Conservation (phyloP, 1,284 basidiomycete genomes). For the Xerocomus nothofagi region DNA sequence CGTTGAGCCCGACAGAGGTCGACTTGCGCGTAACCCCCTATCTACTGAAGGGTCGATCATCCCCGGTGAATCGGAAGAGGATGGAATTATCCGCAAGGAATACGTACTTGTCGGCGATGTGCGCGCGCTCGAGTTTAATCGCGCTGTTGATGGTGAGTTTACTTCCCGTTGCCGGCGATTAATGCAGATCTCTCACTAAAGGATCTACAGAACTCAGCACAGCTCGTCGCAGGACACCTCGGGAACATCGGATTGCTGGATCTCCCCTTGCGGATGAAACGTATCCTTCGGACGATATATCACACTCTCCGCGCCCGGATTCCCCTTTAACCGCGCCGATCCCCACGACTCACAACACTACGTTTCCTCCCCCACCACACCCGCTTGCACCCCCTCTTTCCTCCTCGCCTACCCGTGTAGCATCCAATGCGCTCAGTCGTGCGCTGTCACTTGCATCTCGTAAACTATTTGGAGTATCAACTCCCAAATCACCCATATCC, state of each 20-base stretch:
- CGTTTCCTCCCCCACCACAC: conserved; percentile 65
- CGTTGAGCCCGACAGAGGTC: conserved; percentile 16
- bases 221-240: conserved; percentile 56
- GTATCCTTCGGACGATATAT: conserved; percentile 30
- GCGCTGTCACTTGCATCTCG: conserved; percentile 89
- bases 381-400: conserved; percentile 50
- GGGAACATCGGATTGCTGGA: conserved; percentile 49
- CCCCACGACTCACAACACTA: conserved; percentile 40
- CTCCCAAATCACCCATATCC: conserved; percentile 40
- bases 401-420: conserved; percentile 62
- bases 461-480: conserved; percentile 76
- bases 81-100: conserved; percentile 69
- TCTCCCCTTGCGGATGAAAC: conserved; percentile 48
- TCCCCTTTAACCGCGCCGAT: conserved; percentile 29
- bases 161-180: background rate
- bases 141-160: conserved; percentile 69
- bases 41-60: conserved; percentile 68
- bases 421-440: conserved; percentile 77
- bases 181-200: conserved; percentile 10
- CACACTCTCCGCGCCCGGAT: conserved; percentile 22
- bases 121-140: conserved; percentile 73
- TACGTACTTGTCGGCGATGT: conserved; percentile 79
- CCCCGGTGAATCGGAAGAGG: conserved; percentile 81
- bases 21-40: conserved; percentile 35
- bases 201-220: conserved; percentile 57